Conservation (phyloP, 2,329 filamentous ascomycete species). For the Dryadomyces quercivorus region DNA sequence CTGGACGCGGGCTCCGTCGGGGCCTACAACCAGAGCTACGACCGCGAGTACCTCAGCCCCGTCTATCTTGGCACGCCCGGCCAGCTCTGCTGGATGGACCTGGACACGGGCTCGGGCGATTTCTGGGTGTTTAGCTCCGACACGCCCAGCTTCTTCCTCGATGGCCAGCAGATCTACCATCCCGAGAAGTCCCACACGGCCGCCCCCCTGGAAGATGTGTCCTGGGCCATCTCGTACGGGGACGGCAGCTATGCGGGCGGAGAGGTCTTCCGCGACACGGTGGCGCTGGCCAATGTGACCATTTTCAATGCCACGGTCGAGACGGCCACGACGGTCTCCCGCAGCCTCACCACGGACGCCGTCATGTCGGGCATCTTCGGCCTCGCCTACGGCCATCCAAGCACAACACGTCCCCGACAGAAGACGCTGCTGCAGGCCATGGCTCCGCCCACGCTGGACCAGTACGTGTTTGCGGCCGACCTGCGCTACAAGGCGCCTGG, state of each 20-base stretch:
- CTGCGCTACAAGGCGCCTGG: slow-evolving; percentile 34
- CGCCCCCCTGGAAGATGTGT: slow-evolving; percentile 25
- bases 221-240: slow-evolving; percentile 36
- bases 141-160: slow-evolving; percentile 30
- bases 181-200: slow-evolving; percentile 33
- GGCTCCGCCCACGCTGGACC: slow-evolving; percentile 23
- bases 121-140: slow-evolving; percentile 48
- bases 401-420: slow-evolving; percentile 29
- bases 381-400: slow-evolving; percentile 33
- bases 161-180: slow-evolving; percentile 31
- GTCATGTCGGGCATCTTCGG: slow-evolving; percentile 40
- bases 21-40: slow-evolving; percentile 23
- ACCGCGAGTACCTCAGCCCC: slow-evolving; percentile 47
- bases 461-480: slow-evolving; percentile 36
- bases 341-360: slow-evolving; percentile 28
- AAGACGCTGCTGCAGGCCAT: slow-evolving; percentile 34
- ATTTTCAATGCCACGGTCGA: slow-evolving; percentile 35
- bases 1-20: slow-evolving; percentile 11
- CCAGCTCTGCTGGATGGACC: slow-evolving; percentile 51
- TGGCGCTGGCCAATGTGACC: slow-evolving; percentile 31
- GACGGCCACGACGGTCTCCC: slow-evolving; percentile 28
- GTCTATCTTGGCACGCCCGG: slow-evolving; percentile 46
- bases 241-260: slow-evolving; percentile 33
- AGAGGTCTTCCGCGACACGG: slow-evolving; percentile 36
- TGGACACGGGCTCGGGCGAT: slow-evolving; percentile 54